Base-by-base conservation (phyloP, 768 basidiomycete genomes). In the Collybia sordida region DNA sequence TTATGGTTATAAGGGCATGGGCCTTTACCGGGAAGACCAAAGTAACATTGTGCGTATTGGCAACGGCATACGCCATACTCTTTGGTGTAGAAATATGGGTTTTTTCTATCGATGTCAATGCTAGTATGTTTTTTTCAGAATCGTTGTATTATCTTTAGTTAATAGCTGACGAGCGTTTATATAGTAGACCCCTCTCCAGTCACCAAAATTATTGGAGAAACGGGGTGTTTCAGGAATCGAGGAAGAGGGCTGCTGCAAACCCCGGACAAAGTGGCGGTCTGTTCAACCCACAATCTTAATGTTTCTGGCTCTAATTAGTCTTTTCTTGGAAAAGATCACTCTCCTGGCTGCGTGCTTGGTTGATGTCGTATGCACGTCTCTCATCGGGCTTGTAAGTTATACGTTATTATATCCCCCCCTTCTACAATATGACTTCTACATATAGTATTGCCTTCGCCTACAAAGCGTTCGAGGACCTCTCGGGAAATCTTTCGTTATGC, bases 11-110 rank as follows among this genome's bases (percentile, higher is more conserved):
- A 23, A 49, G 65, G 12, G 58, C 63, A 4, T 63, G 63, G 53
- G 65, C 63, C 2, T 66, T 66, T 43, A 59, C 65, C 8, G 65
- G 63, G 19, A 46, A 59, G 22, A 56, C 45, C 18, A 50, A 28
- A 12, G 15, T 21, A 12, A 42, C 57, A 2, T 44, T 60, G 9
- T 14, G 38, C 3, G 24, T 51, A 12, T 55, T 66, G 12, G 19
- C 47, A 7, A n/a, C 44, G 8, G 43, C 58, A 24, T 64, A 59
- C 43, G 25, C 51, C 5, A 37, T 53, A 12, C 47, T 64, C 12
- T 23, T 56, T n/a, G 59, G 35, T 2, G 45, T 49, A 6, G 54
- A 61, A 31, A 41, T 63, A 23, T 66, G 63, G 63, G 47, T 63
- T 4, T 62, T 63, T 38, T 53, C 50, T n/a, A 54, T 45, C 7